phyloP scores from a whole-genome alignment of 768 basidiomycete genomes.

The Plicaturopsis crispa region DNA sequence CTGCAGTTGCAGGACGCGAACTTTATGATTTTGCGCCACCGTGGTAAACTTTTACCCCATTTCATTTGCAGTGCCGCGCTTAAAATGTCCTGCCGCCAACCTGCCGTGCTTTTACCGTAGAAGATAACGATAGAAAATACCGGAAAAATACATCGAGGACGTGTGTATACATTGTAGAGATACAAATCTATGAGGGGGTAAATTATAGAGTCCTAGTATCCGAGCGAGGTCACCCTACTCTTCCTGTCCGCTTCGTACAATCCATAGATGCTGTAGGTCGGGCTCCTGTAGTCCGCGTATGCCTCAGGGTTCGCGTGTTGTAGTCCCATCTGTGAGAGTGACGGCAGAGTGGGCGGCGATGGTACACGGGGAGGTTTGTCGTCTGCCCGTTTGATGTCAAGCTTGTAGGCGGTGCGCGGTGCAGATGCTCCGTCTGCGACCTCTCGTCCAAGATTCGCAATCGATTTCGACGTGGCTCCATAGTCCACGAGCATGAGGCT shows the following conservation, averaged over 20 bases:
- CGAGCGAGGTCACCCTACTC: slow-evolving; percentile 27
- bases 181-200: slow-evolving; percentile 1
- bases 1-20: too few relatives aligned
- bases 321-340: slow-evolving; percentile 71
- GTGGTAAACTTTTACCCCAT: too few relatives aligned
- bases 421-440: slow-evolving; percentile 15
- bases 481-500: slow-evolving; percentile 60
- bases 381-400: slow-evolving; percentile 18
- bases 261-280: slow-evolving; percentile 79
- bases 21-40: too few relatives aligned
- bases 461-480: slow-evolving; percentile 29
- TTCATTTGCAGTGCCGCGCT: too few relatives aligned
- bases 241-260: slow-evolving; percentile 60
- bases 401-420: slow-evolving; percentile 19
- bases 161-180: not conserved
- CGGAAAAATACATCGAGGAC: not conserved
- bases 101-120: too few relatives aligned
- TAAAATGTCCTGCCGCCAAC: too few relatives aligned
- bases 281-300: slow-evolving; percentile 64
- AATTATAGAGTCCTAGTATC: slow-evolving; percentile 6
- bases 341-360: slow-evolving; percentile 67
- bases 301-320: slow-evolving; percentile 54
- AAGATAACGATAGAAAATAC: slow-evolving; percentile 1
- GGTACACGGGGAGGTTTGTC: slow-evolving; percentile 76
- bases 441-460: slow-evolving; percentile 20